A percentile compares a stretch with the other conserved stretches of the same genome.
phyloP scores from a whole-genome alignment of 306 rosid species.

The Prunus kanzakura region DNA sequence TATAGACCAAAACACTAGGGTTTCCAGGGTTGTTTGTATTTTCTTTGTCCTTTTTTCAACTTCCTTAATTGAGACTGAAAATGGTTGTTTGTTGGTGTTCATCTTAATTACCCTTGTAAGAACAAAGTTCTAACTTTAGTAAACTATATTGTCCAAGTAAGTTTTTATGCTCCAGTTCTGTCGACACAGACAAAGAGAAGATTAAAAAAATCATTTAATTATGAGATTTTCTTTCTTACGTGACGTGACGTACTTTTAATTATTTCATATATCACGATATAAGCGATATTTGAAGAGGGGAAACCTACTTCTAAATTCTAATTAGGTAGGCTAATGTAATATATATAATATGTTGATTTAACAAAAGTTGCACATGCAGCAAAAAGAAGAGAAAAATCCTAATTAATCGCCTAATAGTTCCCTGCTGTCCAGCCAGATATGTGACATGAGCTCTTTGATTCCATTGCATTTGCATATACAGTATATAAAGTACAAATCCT shows the following conservation, averaged over 20 bases:
- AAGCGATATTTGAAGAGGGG: too few species aligned
- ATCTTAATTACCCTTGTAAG: neutral
- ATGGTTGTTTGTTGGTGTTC: neutral
- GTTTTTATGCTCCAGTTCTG: too few species aligned
- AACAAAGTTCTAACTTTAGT: neutral
- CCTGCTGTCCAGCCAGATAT: neutral
- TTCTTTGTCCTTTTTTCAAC: neutral
- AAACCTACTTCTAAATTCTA: too few species aligned
- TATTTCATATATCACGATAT: too few species aligned
- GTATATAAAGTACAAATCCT: neutral
- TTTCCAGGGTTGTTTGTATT: conserved; percentile 5
- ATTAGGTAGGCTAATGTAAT: too few species aligned
- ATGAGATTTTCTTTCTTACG: too few species aligned
- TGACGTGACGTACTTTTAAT: too few species aligned
- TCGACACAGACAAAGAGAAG: too few species aligned
- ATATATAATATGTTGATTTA: too few species aligned
- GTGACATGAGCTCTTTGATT: neutral
- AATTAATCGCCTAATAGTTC: neutral
- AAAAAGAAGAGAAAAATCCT: neutral
- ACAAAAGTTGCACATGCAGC: neutral
- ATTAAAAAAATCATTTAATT: too few species aligned
- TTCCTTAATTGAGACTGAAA: neutral
- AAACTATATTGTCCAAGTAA: too few species aligned
- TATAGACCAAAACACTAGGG: neutral
- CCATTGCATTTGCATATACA: neutral